phyloP scores from a whole-genome alignment of 805 yeast genomes.

The Candida broadrunensis region DNA sequence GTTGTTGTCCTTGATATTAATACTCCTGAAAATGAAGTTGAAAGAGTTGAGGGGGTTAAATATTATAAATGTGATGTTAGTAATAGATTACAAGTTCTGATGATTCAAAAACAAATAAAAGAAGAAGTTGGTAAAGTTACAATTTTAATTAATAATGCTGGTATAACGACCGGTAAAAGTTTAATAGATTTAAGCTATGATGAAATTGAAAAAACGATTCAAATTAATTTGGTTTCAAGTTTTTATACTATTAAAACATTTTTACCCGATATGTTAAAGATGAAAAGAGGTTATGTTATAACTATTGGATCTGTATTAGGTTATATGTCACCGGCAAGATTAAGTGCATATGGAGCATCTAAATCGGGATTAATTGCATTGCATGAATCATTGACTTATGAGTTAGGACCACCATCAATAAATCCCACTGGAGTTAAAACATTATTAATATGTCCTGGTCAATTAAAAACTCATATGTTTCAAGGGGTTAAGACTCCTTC shows the following conservation, averaged over 20 bases:
- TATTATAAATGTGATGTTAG: slow-evolving; percentile 75
- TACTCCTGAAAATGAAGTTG: slow-evolving; percentile 32
- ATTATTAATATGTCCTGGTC: slow-evolving; percentile 83
- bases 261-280: slow-evolving; percentile 65
- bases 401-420: slow-evolving; percentile 52
- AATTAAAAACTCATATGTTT: slow-evolving; percentile 74
- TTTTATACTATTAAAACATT: slow-evolving; percentile 68
- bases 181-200: slow-evolving; percentile 51
- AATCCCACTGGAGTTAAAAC: slow-evolving; percentile 59
- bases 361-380: slow-evolving; percentile 83
- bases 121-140: slow-evolving; percentile 58
- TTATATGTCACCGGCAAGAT: slow-evolving; percentile 75
- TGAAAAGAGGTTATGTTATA: slow-evolving; percentile 69
- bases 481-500: slow-evolving; percentile 72
- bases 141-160: slow-evolving; percentile 84
- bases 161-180: slow-evolving; percentile 58
- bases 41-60: slow-evolving; percentile 36
- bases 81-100: slow-evolving; percentile 40
- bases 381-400: slow-evolving; percentile 77
- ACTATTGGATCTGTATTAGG: slow-evolving; percentile 86
- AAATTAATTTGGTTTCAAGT: slow-evolving; percentile 68
- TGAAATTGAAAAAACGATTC: slow-evolving; percentile 61
- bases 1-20: slow-evolving; percentile 67
- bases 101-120: slow-evolving; percentile 37
- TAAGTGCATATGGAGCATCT: slow-evolving; percentile 85